Base-by-base conservation (phyloP, 139 green algal genomes). In the Deuterostichococcus epilithicus region DNA sequence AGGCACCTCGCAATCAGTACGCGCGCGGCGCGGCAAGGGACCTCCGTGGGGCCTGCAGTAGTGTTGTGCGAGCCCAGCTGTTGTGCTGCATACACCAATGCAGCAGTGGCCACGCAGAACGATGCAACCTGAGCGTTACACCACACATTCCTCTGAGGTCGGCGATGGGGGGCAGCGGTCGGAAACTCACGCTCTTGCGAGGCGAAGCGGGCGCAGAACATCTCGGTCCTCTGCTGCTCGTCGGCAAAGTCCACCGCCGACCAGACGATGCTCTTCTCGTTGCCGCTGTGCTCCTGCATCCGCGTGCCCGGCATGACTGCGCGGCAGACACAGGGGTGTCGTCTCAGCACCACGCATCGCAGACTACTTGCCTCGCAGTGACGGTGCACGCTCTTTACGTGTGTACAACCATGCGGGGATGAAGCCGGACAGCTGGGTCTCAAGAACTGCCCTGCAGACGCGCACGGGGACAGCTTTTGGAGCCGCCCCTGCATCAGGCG, bases 221-320 rank as follows among this genome's bases (percentile, higher is more conserved):
- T 78, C 84, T 96, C 93, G 34, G 91, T 81, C 70, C 84, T 90
- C 76, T 96, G 91, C 76, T 93, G 85, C 70, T 93, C 96, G 26
- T 98, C 95, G 1, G 94, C 89, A 85, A 97, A 99, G 80, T 99
- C 96, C 42, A 97, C 89, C 2, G 96, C 91, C 44, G 83, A 92
- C 86, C 91, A 99, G 34, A 99, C 96, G 87, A 94, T 95, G 13
- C 95, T 89, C 88, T 99, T 99, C 81, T 99, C 95, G 70, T 86
- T 98, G 68, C 94, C 96, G 33, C 80, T 83, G 85, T 99, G 96
- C 87, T 95, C 90, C 78, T 97, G 89, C 28, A 99, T 86, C 83
- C 95, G 95, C 15, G 89, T 96, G 32, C 87, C 86, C 1, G 95
- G 95, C 89, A 97, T 92, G 58, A 99, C 92, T 98, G 88, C 77